Conservation (phyloP, 2,329 filamentous ascomycete species). For the Aschersonia sp. region DNA sequence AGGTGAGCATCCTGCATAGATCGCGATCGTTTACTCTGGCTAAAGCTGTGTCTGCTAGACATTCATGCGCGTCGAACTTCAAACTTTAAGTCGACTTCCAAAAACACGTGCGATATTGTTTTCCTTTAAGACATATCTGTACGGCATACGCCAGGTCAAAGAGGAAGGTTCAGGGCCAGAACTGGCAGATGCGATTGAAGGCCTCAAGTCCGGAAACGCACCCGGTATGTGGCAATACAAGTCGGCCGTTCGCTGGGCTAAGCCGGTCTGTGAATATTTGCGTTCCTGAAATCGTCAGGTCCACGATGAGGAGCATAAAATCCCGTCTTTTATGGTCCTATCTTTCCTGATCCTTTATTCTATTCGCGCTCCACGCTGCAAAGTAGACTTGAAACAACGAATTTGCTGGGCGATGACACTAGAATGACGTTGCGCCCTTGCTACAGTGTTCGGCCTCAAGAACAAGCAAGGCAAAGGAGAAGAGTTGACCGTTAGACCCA, state of each 20-base stretch:
- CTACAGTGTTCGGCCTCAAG: too few species aligned
- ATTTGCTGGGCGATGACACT: too few species aligned
- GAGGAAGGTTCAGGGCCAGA: conserved; percentile 29
- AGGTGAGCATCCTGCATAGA: conserved; percentile 11
- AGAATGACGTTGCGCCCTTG: too few species aligned
- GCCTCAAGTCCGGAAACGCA: conserved; percentile 32
- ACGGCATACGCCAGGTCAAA: conserved; percentile 31
- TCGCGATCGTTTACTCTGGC: not conserved
- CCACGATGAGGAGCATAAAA: too few species aligned
- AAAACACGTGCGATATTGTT: conserved; percentile 32
- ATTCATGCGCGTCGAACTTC: conserved; percentile 31
- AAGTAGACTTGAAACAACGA: too few species aligned
- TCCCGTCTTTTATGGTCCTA: too few species aligned
- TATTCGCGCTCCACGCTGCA: too few species aligned
- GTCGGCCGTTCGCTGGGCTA: conserved; percentile 31
- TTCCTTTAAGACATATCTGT: conserved; percentile 42
- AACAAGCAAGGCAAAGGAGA: too few species aligned
- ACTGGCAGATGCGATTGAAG: conserved; percentile 38
- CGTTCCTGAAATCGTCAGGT: conserved; percentile 13
- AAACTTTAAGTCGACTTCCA: conserved; percentile 35
- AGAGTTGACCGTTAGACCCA: too few species aligned
- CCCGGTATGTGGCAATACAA: conserved; percentile 41
- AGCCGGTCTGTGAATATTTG: conserved; percentile 30
- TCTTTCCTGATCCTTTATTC: too few species aligned
- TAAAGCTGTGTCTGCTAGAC: conserved; percentile 11